Percentiles rank a stretch among this genome's conserved stretches.
These are phyloP conservation scores for Fusarium mundagurra DNA, from an alignment of 2,329 filamentous ascomycete genomes.

Conservation along the genomic window DNA sequence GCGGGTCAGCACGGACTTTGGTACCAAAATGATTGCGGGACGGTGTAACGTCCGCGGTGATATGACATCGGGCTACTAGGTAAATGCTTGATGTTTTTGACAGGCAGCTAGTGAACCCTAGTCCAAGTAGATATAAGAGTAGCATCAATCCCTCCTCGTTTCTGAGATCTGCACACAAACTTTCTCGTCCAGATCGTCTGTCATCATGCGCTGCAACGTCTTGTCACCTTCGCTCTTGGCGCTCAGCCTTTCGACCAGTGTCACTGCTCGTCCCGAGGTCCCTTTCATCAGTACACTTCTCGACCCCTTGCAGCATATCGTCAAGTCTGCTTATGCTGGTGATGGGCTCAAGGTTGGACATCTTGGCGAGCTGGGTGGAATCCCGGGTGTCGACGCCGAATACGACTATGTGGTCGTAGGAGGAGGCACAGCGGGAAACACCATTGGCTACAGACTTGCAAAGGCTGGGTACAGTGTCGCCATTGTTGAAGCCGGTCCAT, in stretches of 20 bases:
- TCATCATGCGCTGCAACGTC: conserved; percentile 13
- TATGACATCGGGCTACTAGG: not conserved
- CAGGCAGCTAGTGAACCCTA: not conserved
- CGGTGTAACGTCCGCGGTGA: not conserved
- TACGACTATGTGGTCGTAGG: conserved; percentile 49
- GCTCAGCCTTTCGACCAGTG: conserved; percentile 18
- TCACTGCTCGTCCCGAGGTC: conserved; percentile 4
- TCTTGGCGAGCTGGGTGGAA: conserved; percentile 20
- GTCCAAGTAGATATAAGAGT: conserved; percentile 3
- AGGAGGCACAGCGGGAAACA: conserved; percentile 52
- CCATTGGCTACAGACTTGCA: conserved; percentile 48
- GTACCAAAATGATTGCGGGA: not conserved
- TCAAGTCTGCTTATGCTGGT: conserved; percentile 29
- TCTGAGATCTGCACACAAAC: not conserved
- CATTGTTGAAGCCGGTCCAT: conserved; percentile 51
- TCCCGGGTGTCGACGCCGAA: conserved; percentile 18
- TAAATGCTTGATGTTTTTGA: not conserved
- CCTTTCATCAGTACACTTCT: conserved; percentile 34
- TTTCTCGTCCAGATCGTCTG: not conserved
- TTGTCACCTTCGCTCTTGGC: conserved; percentile 14
- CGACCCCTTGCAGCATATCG: conserved; percentile 20
- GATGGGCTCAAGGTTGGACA: conserved; percentile 34
- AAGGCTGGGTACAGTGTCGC: conserved; percentile 47
- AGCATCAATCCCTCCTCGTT: not conserved
- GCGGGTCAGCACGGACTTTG: not conserved